Evolutionary conservation across 441 rosid species (phyloP), one percentile per base, ranked within the genome.

Genomic region (Arabidopsis hybrid): DNA sequence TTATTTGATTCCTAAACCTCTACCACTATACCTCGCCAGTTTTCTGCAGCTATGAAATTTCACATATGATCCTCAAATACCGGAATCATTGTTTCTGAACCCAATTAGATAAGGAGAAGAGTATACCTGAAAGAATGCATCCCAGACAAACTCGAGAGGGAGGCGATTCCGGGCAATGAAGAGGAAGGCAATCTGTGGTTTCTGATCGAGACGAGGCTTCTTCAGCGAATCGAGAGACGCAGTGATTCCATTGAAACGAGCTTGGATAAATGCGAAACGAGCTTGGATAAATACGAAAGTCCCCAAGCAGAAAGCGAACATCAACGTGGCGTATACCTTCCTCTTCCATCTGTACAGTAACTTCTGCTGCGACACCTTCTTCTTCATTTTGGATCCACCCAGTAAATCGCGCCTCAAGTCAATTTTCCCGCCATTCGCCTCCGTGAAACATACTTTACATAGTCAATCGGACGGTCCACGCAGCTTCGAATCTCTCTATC

Each of bases 101-200:
- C 32, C 29, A 64, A 57, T 60, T 13, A 32, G 21, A 71, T 17
- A 60, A 47, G 17, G 7, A 52, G 12, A 18, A 67, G 46, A 0
- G 18, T 62, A 46, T 53, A 85, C 99, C 97, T 85, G 74, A 72
- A 95, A 85, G 76, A 91, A 95, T 0, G 89, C 80, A 75, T 92
- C 89, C 99, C 99, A 95, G 14, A 88, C 82, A 64, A 88, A 71
- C 11, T 95, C 97, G n/a, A 95, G 91, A 60, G 98, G 88, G 26
- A 95, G 86, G 3, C 96, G 93, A 58, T 95, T 91, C 61, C 98
- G 81, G 0, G 98, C 89, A 11, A 95, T 89, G 79, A 92, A 95
- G 13, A 95, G 79, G 73, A 95, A 89, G 6, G 99, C 95, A 60
- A 95, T 85, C 72, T 84, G 87, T 13, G 89, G 89, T 67, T 79